Base-by-base conservation (phyloP, 1,284 basidiomycete genomes). In the Sporisorium sorghi region DNA sequence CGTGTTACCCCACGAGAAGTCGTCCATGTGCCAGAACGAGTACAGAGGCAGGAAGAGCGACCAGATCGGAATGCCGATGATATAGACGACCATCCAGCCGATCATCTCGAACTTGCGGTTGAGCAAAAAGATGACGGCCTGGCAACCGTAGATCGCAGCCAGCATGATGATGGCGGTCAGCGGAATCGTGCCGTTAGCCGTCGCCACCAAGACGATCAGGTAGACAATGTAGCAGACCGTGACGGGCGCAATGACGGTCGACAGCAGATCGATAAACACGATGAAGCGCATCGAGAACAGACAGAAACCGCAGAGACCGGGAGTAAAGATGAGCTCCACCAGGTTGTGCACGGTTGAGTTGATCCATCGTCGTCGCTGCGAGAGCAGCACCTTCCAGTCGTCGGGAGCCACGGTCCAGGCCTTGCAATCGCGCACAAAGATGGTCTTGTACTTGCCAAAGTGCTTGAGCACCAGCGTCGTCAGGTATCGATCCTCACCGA, bases 1-100 rank as follows among this genome's bases (percentile, higher is more conserved):
- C 21, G 94, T 97, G 49, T 89, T 89, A 89, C 97, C 97, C 97
- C 85, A 85, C 4, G 93, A 95, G 89, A 98, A 98, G 86, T 97
- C 94, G 86, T 98, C 96, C 95, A 98, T 98, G 77, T 89, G 90
- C 96, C 95, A 99, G 90, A 98, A 98, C 1, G 96, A 96, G 86
- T 97, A 97, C 21, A 97, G 86, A 0, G 95, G 96, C 40, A 98
- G 88, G 86, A 94, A 89, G 87, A 99, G 91, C 21, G 94, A 94
- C 87, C 94, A 95, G 51, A 89, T 89, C 4, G 93, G 93, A 73
- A 96, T 93, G 54, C 93, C 94, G 21, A 94, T 85, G 83, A 75
- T 67, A 65, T 79, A 80, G 23, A 81, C 65, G 7, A 82, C 11
- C 79, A 83, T 80, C 77, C 82, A 82, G 12, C 80, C 78, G 42